phyloP scores from a whole-genome alignment of 495 filamentous ascomycete species.

The Neurospora sp. region DNA sequence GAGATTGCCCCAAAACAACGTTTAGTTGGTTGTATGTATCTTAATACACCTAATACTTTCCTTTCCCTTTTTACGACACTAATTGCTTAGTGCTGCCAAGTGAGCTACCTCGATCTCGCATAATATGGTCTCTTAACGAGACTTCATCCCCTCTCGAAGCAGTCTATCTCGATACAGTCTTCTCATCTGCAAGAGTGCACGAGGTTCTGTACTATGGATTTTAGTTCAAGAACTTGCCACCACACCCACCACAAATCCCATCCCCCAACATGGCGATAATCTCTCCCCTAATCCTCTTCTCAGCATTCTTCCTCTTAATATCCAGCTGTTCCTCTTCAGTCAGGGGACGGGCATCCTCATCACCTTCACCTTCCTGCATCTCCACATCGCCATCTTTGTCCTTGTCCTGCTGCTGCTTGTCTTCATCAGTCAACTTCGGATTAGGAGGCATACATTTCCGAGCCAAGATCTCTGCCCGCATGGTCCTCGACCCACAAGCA shows the following conservation, averaged over 20 bases:
- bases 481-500: conserved; percentile 32
- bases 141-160: neutral
- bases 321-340: conserved; percentile 7
- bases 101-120: neutral
- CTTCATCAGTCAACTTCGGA: neutral
- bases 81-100: neutral
- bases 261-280: conserved; percentile 21
- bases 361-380: neutral
- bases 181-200: neutral
- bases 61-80: neutral
- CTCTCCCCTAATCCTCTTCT: conserved; percentile 5
- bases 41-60: neutral
- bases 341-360: neutral
- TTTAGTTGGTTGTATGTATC: neutral
- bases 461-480: conserved; percentile 23
- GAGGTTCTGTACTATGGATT: neutral
- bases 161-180: neutral
- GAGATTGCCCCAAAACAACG: neutral
- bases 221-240: conserved; percentile 36
- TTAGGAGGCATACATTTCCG: neutral
- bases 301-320: conserved; percentile 10
- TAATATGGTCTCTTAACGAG: neutral
- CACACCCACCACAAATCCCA: conserved; percentile 32
- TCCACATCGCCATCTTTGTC: neutral
- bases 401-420: neutral